phyloP scores from a whole-genome alignment of 768 basidiomycete genomes.

The Amanita phalloides region DNA sequence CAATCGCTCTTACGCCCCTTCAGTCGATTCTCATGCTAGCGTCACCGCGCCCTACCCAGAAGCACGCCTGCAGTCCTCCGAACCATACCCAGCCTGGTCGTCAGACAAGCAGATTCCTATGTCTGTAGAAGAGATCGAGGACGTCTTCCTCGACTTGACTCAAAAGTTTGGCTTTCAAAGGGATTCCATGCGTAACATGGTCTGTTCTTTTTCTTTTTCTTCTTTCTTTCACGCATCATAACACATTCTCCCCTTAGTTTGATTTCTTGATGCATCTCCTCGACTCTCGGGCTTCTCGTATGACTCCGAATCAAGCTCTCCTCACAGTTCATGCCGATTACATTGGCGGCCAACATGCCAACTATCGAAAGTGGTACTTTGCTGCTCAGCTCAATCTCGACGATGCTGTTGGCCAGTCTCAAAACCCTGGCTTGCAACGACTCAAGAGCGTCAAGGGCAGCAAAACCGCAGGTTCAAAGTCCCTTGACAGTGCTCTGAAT shows the following conservation, averaged over 20 bases:
- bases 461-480: constrained; percentile 48
- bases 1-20: constrained; percentile 40
- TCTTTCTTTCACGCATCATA: constrained; percentile 8
- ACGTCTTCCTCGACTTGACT: constrained; percentile 94
- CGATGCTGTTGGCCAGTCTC: constrained; percentile 91
- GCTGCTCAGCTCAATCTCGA: constrained; percentile 98
- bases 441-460: constrained; percentile 71
- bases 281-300: constrained; percentile 95
- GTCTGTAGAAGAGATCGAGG: constrained; percentile 96
- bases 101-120: constrained; percentile 90
- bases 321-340: constrained; percentile 97
- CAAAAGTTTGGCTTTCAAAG: constrained; percentile 99
- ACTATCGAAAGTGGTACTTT: constrained; percentile 99
- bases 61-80: constrained; percentile 35
- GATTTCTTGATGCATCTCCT: constrained; percentile 98
- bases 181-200: constrained; percentile 94
- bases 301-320: constrained; percentile 93
- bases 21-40: constrained; percentile 52
- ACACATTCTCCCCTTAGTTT: constrained; percentile 39
- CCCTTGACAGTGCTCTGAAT: constrained; percentile 86
- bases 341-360: constrained; percentile 96
- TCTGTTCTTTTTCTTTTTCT: constrained; percentile 23
- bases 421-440: constrained; percentile 88
- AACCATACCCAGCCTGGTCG: constrained; percentile 94
- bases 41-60: constrained; percentile 51